Evolutionary conservation across 2,329 filamentous ascomycete species (phyloP), one percentile per base, ranked within the genome.

Genomic region (Diaporthe sp.): DNA sequence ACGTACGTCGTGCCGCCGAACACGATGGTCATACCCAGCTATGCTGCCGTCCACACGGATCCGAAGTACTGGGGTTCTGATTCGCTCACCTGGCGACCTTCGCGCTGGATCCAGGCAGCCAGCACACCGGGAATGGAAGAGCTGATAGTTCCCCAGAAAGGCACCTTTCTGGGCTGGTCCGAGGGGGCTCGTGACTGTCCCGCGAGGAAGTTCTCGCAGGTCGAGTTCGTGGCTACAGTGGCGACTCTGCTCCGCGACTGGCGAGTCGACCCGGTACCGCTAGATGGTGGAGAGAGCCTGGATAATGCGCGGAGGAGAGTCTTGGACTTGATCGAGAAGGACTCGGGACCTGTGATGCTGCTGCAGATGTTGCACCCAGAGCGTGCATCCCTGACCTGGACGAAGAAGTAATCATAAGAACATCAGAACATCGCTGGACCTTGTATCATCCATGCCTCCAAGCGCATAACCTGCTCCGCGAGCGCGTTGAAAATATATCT

Each of bases 151-250:
- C 76, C 78, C 0, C 58, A 25, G 3, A 77, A 75, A 3, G 79
- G 79, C 2, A 77, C 74, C 0, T 82, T 80, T 60, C 39, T 80
- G 4, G 78, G 78, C 0, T 84, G 82, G 82, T 82, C 82, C 0
- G 81, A 82, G 10, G 82, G 82, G 12, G 49, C 76, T 15, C 80
- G 80, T 5, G 79, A 80, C 61, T 84, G 82, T 25, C 79, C 81
- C 0, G 82, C 80, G 0, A 77, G 67, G 15, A 83, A 82, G 71
- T 83, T 84, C 74, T 81, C 82, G 2, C 80, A 84, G 67, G 81
- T 85, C 71, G 82, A 83, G 77, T 82, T 82, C 47, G 81, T 82
- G 4, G 81, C 81, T 2, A 79, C 78, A 1, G 71, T 83, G 61
- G 81, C 80, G 8, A 70, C 51, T 4, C 61, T 83, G 28, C 79